phyloP scores from a whole-genome alignment of 2,329 filamentous ascomycete species.

The Metarhizium sp. region DNA sequence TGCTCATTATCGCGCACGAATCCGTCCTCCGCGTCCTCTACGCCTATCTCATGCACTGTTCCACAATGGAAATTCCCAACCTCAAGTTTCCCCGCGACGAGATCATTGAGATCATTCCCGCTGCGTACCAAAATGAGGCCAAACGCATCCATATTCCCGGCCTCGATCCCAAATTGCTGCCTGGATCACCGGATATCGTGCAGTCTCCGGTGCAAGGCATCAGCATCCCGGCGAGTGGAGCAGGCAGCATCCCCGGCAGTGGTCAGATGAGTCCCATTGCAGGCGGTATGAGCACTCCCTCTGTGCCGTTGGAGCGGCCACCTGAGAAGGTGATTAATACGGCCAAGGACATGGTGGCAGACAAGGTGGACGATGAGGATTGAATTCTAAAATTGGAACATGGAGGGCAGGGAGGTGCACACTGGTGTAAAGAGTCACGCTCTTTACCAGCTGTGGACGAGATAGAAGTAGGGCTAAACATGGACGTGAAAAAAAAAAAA shows the following conservation, averaged over 20 bases:
- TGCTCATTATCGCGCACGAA: conserved; percentile 97
- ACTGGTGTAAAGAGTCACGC: neutral
- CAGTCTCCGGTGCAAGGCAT: conserved; percentile 58
- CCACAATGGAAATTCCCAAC: conserved; percentile 85
- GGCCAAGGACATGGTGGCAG: conserved; percentile 39
- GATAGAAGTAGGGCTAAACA: no score
- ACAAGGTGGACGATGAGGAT: conserved; percentile 44
- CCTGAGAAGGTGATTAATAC: conserved; percentile 41
- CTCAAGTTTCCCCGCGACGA: conserved; percentile 92
- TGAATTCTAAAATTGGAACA: conserved; percentile 13
- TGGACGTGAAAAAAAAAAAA: no score
- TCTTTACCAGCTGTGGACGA: neutral
- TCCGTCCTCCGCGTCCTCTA: conserved; percentile 95
- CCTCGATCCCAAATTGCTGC: conserved; percentile 56
- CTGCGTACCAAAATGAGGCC: conserved; percentile 93
- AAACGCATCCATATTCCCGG: conserved; percentile 80
- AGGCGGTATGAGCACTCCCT: conserved; percentile 35
- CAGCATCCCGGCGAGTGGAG: conserved; percentile 14
- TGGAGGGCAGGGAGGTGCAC: neutral
- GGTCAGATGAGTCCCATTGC: conserved; percentile 37
- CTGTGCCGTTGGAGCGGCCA: conserved; percentile 32
- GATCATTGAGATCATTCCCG: conserved; percentile 97
- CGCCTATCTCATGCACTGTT: conserved; percentile 97
- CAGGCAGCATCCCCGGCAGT: conserved; percentile 18
- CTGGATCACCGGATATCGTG: conserved; percentile 72